phyloP scores from a whole-genome alignment of 1,139 yeast species.

The Oligophagozyma castellii region DNA sequence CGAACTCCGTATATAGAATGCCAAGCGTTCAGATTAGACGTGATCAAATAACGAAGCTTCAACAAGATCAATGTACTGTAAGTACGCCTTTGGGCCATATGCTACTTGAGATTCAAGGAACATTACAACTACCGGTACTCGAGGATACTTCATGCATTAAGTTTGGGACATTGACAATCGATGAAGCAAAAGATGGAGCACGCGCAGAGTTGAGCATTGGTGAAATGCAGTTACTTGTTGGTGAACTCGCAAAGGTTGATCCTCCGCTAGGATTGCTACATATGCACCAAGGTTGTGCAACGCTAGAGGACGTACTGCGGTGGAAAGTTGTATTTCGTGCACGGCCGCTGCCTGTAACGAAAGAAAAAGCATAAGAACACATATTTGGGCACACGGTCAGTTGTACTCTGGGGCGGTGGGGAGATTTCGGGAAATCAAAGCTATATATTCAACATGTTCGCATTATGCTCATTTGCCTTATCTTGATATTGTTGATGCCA shows the following conservation, averaged over 20 bases:
- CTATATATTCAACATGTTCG: too few relatives aligned
- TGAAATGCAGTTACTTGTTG: slow-evolving; percentile 51
- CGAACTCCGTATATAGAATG: too few relatives aligned
- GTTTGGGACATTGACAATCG: slow-evolving; percentile 47
- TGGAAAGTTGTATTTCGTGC: slow-evolving; percentile 46
- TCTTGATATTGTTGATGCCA: too few relatives aligned
- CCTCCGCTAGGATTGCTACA: slow-evolving; percentile 50
- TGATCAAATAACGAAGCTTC: too few relatives aligned
- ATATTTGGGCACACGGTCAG: too few relatives aligned
- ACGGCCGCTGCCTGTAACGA: slow-evolving; percentile 68
- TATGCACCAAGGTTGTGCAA: slow-evolving; percentile 29
- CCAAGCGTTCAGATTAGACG: too few relatives aligned
- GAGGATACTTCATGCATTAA: too few relatives aligned
- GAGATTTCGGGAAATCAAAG: too few relatives aligned
- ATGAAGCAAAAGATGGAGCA: slow-evolving; percentile 40
- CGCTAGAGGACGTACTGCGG: slow-evolving; percentile 43
- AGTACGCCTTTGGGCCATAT: slow-evolving; percentile 44
- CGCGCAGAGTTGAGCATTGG: slow-evolving; percentile 49
- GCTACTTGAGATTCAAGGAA: slow-evolving; percentile 61
- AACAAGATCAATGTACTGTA: too few relatives aligned
- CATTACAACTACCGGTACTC: slow-evolving; percentile 40
- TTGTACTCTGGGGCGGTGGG: too few relatives aligned
- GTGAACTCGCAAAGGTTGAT: slow-evolving; percentile 39
- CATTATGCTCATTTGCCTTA: too few relatives aligned
- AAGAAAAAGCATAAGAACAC: slow-evolving; percentile 4